Evolutionary conservation across 805 yeast genomes (phyloP), one percentile per base, ranked within the genome.

Genomic region (Lachancea meyersii): DNA sequence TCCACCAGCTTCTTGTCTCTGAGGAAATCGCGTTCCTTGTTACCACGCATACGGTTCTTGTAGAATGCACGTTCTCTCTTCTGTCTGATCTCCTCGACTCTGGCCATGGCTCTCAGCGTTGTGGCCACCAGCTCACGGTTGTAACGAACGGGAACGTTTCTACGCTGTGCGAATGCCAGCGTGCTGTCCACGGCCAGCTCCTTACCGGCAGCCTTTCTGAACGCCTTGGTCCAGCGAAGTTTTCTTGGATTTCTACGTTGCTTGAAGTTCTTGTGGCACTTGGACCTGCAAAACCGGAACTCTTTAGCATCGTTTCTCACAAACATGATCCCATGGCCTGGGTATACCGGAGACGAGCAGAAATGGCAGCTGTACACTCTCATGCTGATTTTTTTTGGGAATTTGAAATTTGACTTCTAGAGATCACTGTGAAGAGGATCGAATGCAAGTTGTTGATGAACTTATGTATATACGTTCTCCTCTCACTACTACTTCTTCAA

Each of bases 21-120:
- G 43, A 80, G 86, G 60, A 87, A 73, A 65, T 85, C 84, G 65
- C 80, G 79, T 54, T 85, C 96, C 69, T 81, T 85, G 72, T 93
- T 93, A 51, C 96, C 97, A 69, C 85, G 86, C 98, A 93, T 93
- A 80, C 98, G 85, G 73, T 89, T 88, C 87, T 89, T 91, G 75
- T 86, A 93, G 88, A 93, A 93, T 13, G 97, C 97, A 63, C 95
- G 78, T 69, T 93, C 98, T 73, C 98, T 83, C 75, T 82, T 88
- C 65, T 77, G 82, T 74, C 98, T 82, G 66, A 93, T 93, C 71
- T 87, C 94, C 67, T 93, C 97, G 49, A 93, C 83, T 71, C 97
- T 81, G 43, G 84, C 75, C 98, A 93, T 93, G 35, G 96, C 97
- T 71, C 77, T 82, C 68, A 93, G 76, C 14, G 98, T 93, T 38